Evolutionary conservation across 2,329 filamentous ascomycete species (phyloP).

Genomic region (Paecilomyces variotii): DNA sequence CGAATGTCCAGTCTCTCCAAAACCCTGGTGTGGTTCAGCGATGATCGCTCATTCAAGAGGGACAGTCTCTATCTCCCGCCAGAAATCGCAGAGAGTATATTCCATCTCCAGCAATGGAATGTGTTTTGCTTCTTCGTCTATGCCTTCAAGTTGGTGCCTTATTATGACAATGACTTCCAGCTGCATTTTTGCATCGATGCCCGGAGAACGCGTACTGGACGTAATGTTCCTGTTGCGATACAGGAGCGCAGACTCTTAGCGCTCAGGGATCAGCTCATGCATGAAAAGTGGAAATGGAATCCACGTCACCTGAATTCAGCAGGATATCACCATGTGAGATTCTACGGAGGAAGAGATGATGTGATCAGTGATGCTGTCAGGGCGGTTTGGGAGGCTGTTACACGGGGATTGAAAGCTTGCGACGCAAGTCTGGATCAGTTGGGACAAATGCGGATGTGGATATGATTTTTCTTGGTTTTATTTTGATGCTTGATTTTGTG

Average conservation of each 20-base stretch:
- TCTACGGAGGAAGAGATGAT: conserved; percentile 1
- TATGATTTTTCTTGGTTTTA: not conserved
- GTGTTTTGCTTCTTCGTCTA: conserved; percentile 8
- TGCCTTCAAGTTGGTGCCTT: conserved; percentile 5
- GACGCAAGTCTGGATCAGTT: conserved; percentile 1
- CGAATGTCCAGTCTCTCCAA: not conserved
- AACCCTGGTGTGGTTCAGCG: not conserved
- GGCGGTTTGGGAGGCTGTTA: conserved; percentile 9
- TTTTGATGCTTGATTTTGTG: not conserved
- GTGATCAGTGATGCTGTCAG: conserved; percentile 6
- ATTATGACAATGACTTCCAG: not conserved
- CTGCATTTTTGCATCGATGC: conserved; percentile 6
- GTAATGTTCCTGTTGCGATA: not conserved
- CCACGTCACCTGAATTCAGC: conserved; percentile 3
- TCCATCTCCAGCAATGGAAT: conserved; percentile 10
- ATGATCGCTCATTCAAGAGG: not conserved
- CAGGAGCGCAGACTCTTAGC: not conserved
- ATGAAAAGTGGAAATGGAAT: conserved; percentile 11
- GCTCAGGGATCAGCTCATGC: conserved; percentile 6
- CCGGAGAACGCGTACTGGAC: not conserved
- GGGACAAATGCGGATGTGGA: not conserved
- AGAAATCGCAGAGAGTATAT: conserved; percentile 2
- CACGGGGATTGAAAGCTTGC: conserved; percentile 6
- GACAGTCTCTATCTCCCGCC: not conserved
- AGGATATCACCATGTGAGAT: not conserved